Evolutionary conservation across 257 asterid species (phyloP).

Genomic region (Nyctanthes arbortristis): DNA sequence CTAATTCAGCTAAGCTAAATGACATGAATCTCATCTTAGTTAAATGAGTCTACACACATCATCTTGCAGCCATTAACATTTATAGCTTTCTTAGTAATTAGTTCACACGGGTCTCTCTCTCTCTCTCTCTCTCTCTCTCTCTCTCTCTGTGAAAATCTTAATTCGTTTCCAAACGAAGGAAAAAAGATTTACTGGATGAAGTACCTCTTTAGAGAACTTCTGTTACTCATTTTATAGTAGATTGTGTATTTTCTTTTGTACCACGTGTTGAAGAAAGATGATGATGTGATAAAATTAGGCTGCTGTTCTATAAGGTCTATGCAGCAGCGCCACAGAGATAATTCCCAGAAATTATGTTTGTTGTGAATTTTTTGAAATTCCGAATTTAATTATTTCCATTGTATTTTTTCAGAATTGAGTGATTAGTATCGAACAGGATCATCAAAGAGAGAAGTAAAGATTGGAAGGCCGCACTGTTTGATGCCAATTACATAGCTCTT

Average conservation of each 20-base stretch:
- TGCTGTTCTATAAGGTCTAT: background rate
- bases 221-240: background rate
- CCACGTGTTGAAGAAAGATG: background rate
- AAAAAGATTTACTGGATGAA: too few relatives aligned
- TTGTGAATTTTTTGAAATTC: background rate
- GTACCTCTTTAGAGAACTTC: too few relatives aligned
- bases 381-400: background rate
- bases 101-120: too few relatives aligned
- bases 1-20: too few relatives aligned
- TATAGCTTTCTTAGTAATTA: too few relatives aligned
- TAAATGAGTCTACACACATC: too few relatives aligned
- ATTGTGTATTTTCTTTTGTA: background rate
- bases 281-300: background rate
- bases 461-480: slow-evolving; percentile 17
- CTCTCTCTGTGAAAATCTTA: too few relatives aligned
- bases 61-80: too few relatives aligned
- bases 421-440: background rate
- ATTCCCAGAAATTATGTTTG: background rate
- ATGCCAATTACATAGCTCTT: slow-evolving; percentile 1
- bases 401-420: slow-evolving; percentile 32
- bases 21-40: too few relatives aligned
- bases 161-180: too few relatives aligned
- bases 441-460: slow-evolving; percentile 9
- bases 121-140: too few relatives aligned
- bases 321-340: background rate